phyloP scores from a whole-genome alignment of 176 grass and related monocot genomes.

The Echinochloa phyllopogon region DNA sequence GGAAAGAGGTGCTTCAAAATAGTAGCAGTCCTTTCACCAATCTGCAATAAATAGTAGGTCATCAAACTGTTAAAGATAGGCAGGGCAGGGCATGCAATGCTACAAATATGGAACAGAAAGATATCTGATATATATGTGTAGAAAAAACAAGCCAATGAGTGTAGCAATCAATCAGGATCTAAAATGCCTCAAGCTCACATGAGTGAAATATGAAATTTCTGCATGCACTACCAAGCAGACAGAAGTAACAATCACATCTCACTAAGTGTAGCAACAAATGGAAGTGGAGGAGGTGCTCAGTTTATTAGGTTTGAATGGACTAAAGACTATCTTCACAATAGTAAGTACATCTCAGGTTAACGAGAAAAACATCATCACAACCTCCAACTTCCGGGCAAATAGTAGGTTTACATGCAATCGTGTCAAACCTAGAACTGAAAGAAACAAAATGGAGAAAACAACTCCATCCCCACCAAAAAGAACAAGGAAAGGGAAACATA shows the following conservation, averaged over 20 bases:
- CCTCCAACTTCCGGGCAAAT: not conserved
- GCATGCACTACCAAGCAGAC: not conserved
- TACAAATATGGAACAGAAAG: not conserved
- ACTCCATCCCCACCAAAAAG: not conserved
- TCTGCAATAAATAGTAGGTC: conserved; percentile 51
- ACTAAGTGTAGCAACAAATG: not conserved
- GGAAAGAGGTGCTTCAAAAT: conserved; percentile 96
- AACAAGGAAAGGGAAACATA: not conserved
- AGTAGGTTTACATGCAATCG: not conserved
- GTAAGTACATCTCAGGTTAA: conserved; percentile 42
- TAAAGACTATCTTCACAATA: conserved; percentile 38
- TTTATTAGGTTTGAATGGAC: conserved; percentile 45
- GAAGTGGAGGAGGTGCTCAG: conserved; percentile 16
- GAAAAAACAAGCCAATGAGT: not conserved
- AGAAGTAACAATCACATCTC: not conserved
- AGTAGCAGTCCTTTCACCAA: conserved; percentile 79
- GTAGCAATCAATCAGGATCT: not conserved
- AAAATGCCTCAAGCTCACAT: not conserved
- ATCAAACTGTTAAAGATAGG: not conserved
- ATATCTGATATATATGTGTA: not conserved
- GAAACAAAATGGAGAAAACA: not conserved
- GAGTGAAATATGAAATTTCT: not conserved
- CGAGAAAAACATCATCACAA: conserved; percentile 37
- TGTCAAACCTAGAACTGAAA: not conserved
- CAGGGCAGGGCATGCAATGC: not conserved